Conservation (phyloP, 2,329 filamentous ascomycete species). For the Sclerotinia glacialis region DNA sequence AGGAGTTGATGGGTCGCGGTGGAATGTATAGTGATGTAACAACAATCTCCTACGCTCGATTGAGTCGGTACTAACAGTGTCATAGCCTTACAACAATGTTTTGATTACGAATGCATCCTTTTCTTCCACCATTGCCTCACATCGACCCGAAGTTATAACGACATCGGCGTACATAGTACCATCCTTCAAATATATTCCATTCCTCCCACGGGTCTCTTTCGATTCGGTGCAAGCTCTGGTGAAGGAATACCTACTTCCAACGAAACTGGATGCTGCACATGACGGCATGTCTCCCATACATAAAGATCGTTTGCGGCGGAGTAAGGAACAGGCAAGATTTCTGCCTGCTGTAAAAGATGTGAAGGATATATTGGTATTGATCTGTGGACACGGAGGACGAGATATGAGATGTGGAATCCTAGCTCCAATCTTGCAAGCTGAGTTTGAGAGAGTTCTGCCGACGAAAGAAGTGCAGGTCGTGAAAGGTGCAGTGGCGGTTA, state of each 20-base stretch:
- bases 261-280: conserved; percentile 60
- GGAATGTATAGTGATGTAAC: conserved; percentile 64
- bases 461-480: conserved; percentile 50
- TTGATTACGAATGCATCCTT: conserved; percentile 76
- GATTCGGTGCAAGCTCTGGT: conserved; percentile 56
- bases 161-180: conserved; percentile 76
- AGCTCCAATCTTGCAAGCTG: conserved; percentile 67
- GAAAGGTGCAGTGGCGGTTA: conserved; percentile 43
- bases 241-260: conserved; percentile 64
- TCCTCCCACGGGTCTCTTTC: conserved; percentile 61
- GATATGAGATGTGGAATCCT: conserved; percentile 80
- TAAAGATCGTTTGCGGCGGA: conserved; percentile 51
- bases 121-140: conserved; percentile 46
- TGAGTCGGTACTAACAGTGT: conserved; percentile 19
- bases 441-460: conserved; percentile 64
- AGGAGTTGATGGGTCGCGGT: conserved; percentile 63
- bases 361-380: conserved; percentile 69
- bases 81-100: conserved; percentile 78
- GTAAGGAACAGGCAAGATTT: conserved; percentile 50
- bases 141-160: conserved; percentile 45
- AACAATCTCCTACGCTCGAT: conserved; percentile 3
- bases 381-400: conserved; percentile 82
- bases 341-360: conserved; percentile 60
- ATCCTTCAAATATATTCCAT: conserved; percentile 75
- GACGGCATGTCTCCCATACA: conserved; percentile 56